Base-by-base conservation (phyloP, 2,329 filamentous ascomycete genomes). In the Laburnicola sp. region DNA sequence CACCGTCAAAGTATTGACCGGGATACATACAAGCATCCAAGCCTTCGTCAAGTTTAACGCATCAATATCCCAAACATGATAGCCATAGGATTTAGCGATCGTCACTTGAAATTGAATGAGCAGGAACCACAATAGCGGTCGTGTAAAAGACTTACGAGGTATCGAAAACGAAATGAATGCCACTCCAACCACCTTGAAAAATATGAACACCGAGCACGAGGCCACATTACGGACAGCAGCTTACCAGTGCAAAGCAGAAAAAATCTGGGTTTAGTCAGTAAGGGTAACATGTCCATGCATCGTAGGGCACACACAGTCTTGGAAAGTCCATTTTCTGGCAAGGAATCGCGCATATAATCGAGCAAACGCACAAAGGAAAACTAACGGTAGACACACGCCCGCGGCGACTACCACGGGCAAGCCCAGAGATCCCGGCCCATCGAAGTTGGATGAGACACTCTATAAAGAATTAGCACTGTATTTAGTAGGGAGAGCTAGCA, bases 11-110 rank as follows among this genome's bases (percentile, higher is more conserved):
- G n/a, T 2, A 4, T 26, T 3, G 26, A 9, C 7, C 10, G 23
- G 16, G 30, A 7, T 21, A 26, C 51, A 11, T 54, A 60, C 58
- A 30, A 48, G 38, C 38, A 62, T 38, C 31, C 50, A 34, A 6
- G 51, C 26, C 39, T 59, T 59, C 10, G 48, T 51, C 32, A 59
- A 47, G 8, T n/a, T 25, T 4, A 11, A 11, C 16, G 46, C 35
- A n/a, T 52, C 26, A 22, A 64, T 47, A 31, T 64, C 57, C 59
- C 59, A 64, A 6, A 56, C 50, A 47, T 60, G 59, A 34, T 59
- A 47, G 1, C 56, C 61, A 46, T 56, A 58, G 2, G 54, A 47
- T 9, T 52, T 46, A 16, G 45, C 31, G 3, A 53, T 38, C 1
- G 55, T 46, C 11, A 59, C 59, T 60, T 27, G 11, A 39, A 11